Conservation (phyloP, 2,329 filamentous ascomycete genomes). For the Grosmannia penicillata region DNA sequence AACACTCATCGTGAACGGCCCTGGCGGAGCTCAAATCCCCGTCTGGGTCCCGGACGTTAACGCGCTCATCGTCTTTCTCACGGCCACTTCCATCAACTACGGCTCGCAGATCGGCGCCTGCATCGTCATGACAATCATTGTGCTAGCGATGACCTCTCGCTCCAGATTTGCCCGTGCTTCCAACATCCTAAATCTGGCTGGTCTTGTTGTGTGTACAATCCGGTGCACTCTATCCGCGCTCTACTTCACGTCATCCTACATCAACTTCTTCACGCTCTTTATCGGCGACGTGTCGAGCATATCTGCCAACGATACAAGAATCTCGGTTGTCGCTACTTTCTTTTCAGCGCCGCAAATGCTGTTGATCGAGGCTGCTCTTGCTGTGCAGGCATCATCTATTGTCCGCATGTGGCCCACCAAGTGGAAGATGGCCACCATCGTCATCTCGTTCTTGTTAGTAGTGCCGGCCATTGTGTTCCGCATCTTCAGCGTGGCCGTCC, state of each 20-base stretch:
- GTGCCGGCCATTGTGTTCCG: constrained; percentile 16
- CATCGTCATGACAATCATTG: constrained; percentile 46
- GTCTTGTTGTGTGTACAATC: constrained; percentile 44
- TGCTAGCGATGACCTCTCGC: constrained; percentile 51
- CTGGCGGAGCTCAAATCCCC: constrained; percentile 1
- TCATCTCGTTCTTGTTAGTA: constrained; percentile 20
- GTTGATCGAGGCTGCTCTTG: constrained; percentile 30
- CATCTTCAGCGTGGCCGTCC: constrained; percentile 21
- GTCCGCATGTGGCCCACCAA: constrained; percentile 29
- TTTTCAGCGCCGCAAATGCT: constrained; percentile 29
- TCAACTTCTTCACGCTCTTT: constrained; percentile 46
- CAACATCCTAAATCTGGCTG: constrained; percentile 49
- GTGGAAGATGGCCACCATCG: constrained; percentile 16
- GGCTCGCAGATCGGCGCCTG: constrained; percentile 19
- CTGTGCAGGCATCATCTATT: constrained; percentile 38
- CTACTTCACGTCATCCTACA: constrained; percentile 46
- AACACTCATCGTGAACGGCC: constrained; percentile 6
- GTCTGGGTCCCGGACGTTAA: constrained; percentile 8
- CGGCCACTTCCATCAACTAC: constrained; percentile 10
- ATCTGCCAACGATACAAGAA: constrained; percentile 18
- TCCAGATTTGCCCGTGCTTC: constrained; percentile 50
- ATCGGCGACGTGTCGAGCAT: constrained; percentile 38
- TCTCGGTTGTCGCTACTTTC: constrained; percentile 24
- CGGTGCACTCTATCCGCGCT: constrained; percentile 42
- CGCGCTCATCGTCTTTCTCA: neutral